Conservation (phyloP, 345 rosid genomes). For the rapeseed (Brassica napus) region DNA sequence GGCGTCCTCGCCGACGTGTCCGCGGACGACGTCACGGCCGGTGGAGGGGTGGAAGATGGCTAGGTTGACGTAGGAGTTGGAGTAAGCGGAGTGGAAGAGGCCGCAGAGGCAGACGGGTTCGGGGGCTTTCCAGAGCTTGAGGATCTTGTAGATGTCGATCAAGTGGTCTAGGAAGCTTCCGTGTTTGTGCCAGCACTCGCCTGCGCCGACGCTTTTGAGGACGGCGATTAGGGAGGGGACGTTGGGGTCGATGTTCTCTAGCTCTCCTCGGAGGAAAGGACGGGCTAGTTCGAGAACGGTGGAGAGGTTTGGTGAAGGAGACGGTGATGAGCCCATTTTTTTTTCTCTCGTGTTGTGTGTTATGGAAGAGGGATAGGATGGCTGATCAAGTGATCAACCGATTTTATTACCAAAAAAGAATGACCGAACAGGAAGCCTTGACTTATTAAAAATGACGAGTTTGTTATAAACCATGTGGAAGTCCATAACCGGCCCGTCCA, state of each 20-base stretch:
- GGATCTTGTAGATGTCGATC: constrained; percentile 76
- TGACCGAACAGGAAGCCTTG: neutral
- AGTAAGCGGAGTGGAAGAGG: constrained; percentile 92
- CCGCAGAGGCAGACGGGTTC: constrained; percentile 88
- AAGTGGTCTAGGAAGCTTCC: constrained; percentile 92
- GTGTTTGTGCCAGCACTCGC: constrained; percentile 99
- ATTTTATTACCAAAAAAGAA: neutral
- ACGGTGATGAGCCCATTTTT: constrained; percentile 35
- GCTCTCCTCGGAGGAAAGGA: constrained; percentile 93
- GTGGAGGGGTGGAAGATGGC: constrained; percentile 88
- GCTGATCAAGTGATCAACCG: neutral
- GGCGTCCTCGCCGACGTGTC: constrained; percentile 74
- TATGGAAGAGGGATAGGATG: neutral
- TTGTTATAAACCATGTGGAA: neutral
- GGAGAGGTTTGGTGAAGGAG: constrained; percentile 22
- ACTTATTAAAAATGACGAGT: neutral
- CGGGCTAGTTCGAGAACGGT: constrained; percentile 59
- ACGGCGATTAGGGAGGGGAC: constrained; percentile 68
- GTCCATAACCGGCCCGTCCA: too few species aligned
- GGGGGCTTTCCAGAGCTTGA: constrained; percentile 78
- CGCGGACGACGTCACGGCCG: constrained; percentile 77
- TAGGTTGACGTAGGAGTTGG: constrained; percentile 86
- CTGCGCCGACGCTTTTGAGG: constrained; percentile 87
- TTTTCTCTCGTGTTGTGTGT: neutral
- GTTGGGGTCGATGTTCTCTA: constrained; percentile 57